A percentile compares a stretch with the other conserved stretches of the same genome.
phyloP scores from a whole-genome alignment of 169 alveolate species.

The Neospora caninum region DNA sequence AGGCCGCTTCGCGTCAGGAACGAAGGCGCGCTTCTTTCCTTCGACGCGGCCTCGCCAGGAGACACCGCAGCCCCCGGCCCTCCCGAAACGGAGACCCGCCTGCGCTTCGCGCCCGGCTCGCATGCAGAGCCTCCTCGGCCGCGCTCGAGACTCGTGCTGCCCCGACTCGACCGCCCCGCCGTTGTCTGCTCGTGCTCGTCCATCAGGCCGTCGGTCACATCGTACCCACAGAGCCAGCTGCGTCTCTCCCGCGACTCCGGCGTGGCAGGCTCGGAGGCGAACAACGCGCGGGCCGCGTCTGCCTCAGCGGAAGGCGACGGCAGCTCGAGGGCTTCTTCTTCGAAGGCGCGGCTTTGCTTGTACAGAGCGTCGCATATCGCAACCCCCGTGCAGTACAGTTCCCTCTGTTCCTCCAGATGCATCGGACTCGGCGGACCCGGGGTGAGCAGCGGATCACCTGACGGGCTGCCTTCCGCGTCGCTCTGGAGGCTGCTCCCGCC shows the following conservation, averaged over 20 bases:
- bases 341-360: background rate
- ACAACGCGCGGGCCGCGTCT: background rate
- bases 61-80: background rate
- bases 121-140: background rate
- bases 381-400: conserved; percentile 21
- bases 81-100: background rate
- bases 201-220: background rate
- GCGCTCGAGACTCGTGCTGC: background rate
- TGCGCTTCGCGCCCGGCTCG: background rate
- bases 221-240: background rate
- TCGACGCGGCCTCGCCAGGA: background rate
- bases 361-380: background rate
- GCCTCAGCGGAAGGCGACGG: background rate
- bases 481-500: background rate
- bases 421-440: conserved; percentile 58
- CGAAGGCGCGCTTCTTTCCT: background rate
- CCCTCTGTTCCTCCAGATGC: conserved; percentile 62
- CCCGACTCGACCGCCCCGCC: background rate
- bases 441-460: background rate
- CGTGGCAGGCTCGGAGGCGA: background rate
- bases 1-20: background rate
- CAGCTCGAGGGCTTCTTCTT: background rate
- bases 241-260: background rate
- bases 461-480: background rate
- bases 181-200: background rate